Conservation (phyloP, 2,329 filamentous ascomycete species). For the Metarhizium humberi region DNA sequence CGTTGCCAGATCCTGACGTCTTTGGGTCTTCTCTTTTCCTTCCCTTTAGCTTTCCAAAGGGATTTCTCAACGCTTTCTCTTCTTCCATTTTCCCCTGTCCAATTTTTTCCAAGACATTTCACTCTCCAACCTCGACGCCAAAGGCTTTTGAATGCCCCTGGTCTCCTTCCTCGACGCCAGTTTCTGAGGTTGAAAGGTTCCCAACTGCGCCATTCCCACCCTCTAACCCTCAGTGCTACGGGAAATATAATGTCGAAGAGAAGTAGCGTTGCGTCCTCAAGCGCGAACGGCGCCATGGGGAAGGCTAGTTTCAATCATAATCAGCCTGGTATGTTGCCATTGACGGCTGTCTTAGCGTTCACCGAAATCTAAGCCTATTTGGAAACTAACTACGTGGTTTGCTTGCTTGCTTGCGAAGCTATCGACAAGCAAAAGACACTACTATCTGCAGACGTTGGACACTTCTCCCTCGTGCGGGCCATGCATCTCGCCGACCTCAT, state of each 20-base stretch:
- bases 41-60: too few species aligned
- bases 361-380: background rate
- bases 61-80: too few species aligned
- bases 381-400: background rate
- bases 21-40: too few species aligned
- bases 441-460: constrained; percentile 58
- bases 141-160: background rate
- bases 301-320: constrained; percentile 20
- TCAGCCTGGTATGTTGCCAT: constrained; percentile 21
- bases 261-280: constrained; percentile 30
- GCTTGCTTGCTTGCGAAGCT: constrained; percentile 28
- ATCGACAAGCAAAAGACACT: constrained; percentile 70
- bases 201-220: background rate
- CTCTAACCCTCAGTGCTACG: constrained; percentile 22
- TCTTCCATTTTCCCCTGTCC: too few species aligned
- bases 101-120: background rate
- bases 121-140: background rate
- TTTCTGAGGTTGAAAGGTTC: background rate
- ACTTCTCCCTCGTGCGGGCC: constrained; percentile 60
- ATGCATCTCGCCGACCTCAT: constrained; percentile 78
- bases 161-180: background rate
- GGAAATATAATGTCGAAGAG: constrained; percentile 52
- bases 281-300: constrained; percentile 15
- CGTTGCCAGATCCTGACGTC: too few species aligned
- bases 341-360: background rate